Evolutionary conservation across 805 yeast genomes (phyloP).

Genomic region (Candida caryicola): DNA sequence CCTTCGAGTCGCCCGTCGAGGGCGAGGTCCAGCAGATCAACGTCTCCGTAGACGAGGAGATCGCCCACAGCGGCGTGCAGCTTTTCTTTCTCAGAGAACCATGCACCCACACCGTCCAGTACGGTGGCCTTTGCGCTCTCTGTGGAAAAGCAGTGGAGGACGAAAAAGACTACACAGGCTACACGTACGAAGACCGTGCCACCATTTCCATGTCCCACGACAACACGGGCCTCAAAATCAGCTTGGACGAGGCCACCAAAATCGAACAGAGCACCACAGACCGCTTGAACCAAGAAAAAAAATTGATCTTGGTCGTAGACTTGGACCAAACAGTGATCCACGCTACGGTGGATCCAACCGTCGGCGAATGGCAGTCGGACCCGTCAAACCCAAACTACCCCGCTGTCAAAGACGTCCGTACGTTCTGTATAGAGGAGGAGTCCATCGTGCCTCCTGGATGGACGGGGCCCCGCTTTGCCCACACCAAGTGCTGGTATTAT

Average conservation of each 20-base stretch:
- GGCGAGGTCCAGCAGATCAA: conserved; percentile 58
- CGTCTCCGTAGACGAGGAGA: conserved; percentile 57
- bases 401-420: conserved; percentile 75
- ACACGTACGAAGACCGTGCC: conserved; percentile 66
- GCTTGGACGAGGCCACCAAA: conserved; percentile 80
- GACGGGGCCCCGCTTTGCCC: conserved; percentile 58
- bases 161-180: conserved; percentile 72
- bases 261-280: conserved; percentile 68
- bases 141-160: conserved; percentile 79
- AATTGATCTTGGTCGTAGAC: conserved; percentile 89
- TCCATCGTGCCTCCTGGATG: conserved; percentile 55
- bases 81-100: conserved; percentile 69
- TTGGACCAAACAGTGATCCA: conserved; percentile 96
- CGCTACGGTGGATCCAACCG: conserved; percentile 96
- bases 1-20: conserved; percentile 79
- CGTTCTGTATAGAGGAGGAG: conserved; percentile 78
- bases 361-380: conserved; percentile 93
- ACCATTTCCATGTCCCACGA: conserved; percentile 89
- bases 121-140: conserved; percentile 90
- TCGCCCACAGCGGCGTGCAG: conserved; percentile 44
- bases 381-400: conserved; percentile 80
- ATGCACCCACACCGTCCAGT: conserved; percentile 89
- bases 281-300: conserved; percentile 57
- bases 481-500: conserved; percentile 77
- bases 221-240: conserved; percentile 76